Evolutionary conservation across 495 filamentous ascomycete genomes (phyloP), one percentile per base, ranked within the genome.

Genomic region (Penicillium goetzii): DNA sequence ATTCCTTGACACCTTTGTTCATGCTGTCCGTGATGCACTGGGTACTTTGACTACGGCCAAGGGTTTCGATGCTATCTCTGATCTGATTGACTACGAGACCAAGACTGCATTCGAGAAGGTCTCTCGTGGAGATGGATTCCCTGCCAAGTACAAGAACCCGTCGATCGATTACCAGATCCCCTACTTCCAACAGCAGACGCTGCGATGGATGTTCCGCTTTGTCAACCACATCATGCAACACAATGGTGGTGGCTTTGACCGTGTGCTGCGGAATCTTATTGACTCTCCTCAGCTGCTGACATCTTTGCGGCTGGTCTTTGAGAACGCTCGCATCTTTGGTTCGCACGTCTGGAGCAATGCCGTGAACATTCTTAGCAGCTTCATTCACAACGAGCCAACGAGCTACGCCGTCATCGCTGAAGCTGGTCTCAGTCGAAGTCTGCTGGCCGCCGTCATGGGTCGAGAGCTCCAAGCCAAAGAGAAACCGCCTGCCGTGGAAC

Each of bases 331-430:
- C 15, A 79, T 90, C 17, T 99, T 92, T 72, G 96, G 96, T 45
- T 92, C 92, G 14, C 86, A 90, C 65, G 91, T 97, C 17, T 99
- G 96, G 96, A 96, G 92, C 59, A 90, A 90, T 70, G 89, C 92
- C 19, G 90, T 95, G 60, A 90, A 89, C 64, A 92, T 98, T 66
- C 82, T 98, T 30, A 94, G 90, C 75, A 94, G 89, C 69, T 98
- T 98, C 80, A 97, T 99, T 61, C 96, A 99, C 75, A 97, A 98
- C 71, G 96, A 99, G 68, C 96, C 96, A 3, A 98, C 96, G 5
- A 99, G 96, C 70, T 98, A 97, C 71, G 88, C 90, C 30, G 92
- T 96, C 19, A 93, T 99, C 66, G 90, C 90, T 19, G 96, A 99
- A 78, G 92, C 96, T 51, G 95, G 95, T 32, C 81, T 98, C 56